Evolutionary conservation across 306 rosid genomes (phyloP), one percentile per base, ranked within the genome.

Genomic region (Pterocarpus santalinus): DNA sequence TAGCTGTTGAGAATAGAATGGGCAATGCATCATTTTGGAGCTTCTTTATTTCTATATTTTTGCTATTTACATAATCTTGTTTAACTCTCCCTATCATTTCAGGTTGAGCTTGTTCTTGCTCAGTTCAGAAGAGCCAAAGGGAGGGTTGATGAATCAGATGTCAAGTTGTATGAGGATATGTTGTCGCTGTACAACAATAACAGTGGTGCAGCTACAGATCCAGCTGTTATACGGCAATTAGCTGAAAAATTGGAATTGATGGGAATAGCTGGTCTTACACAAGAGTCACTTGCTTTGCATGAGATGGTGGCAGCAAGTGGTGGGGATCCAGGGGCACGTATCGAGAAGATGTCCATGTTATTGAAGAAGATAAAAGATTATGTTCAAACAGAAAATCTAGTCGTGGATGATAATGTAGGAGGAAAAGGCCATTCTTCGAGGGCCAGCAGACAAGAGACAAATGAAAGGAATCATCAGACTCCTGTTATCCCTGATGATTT

Each of bases 111-210:
- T 62, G 98, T 96, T 86, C 97, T 93, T 80, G 82, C 97, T 66
- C 99, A 96, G 79, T 96, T 96, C 78, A 88, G 87, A 92, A 88
- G 97, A 87, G 99, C 99, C 81, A 93, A 93, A 75, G 98, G 90
- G 83, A 88, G 94, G 83, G 86, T 78, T 73, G 98, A 93, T 66
- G 80, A 82, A 32, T 92, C 91, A 0, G 97, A 96, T 86, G 87
- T 69, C 57, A 91, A 91, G 88, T 87, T 93, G 73, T 83, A 82
- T 69, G 97, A 87, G 56, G 99, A 93, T 83, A 85, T 96, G 70
- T 64, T 79, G 55, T 83, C 89, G 66, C 88, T 92, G 73, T 86
- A 93, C 81, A 75, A 86, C 69, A 85, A 72, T 79, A 83, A 61
- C 81, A 87, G 70, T 78, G 97, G 92, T 53, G 85, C 84, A 63